Percentiles rank a stretch among this genome's conserved stretches.
phyloP scores from a whole-genome alignment of 306 rosid species.

The Acmispon strigosus region DNA sequence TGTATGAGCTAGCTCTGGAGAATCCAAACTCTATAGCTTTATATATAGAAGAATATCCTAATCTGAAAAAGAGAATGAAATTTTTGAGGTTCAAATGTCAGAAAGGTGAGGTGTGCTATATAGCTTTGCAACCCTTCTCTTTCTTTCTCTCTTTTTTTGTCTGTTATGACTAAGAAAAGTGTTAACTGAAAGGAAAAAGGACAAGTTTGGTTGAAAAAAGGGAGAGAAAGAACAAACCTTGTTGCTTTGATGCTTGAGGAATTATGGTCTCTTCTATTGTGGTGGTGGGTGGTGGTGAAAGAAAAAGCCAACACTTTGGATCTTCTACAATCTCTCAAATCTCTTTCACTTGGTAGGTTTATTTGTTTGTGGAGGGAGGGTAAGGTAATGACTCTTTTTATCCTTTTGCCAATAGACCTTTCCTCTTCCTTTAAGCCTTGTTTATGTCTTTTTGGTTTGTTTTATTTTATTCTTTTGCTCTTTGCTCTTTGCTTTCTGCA shows the following conservation, averaged over 20 bases:
- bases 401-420: conserved; percentile 34
- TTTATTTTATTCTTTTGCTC: neutral
- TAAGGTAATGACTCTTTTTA: conserved; percentile 35
- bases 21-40: conserved; percentile 6
- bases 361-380: conserved; percentile 31
- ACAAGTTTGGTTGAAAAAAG: neutral
- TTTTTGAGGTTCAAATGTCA: neutral
- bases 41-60: neutral
- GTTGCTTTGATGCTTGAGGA: conserved; percentile 15
- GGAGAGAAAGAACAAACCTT: conserved; percentile 23
- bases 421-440: conserved; percentile 27
- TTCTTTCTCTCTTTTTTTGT: neutral
- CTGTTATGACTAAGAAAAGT: conserved; percentile 4
- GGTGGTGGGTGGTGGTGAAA: neutral
- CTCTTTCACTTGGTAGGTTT: conserved; percentile 42
- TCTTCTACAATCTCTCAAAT: conserved; percentile 11
- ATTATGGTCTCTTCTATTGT: conserved; percentile 20
- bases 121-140: neutral
- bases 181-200: conserved; percentile 12
- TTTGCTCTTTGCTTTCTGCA: neutral
- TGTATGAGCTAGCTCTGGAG: neutral
- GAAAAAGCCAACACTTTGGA: conserved; percentile 10
- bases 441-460: conserved; percentile 39
- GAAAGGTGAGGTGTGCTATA: conserved; percentile 12
- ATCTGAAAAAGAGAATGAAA: neutral